phyloP scores from a whole-genome alignment of 345 rosid genomes.

The Sisymbrium irio region DNA sequence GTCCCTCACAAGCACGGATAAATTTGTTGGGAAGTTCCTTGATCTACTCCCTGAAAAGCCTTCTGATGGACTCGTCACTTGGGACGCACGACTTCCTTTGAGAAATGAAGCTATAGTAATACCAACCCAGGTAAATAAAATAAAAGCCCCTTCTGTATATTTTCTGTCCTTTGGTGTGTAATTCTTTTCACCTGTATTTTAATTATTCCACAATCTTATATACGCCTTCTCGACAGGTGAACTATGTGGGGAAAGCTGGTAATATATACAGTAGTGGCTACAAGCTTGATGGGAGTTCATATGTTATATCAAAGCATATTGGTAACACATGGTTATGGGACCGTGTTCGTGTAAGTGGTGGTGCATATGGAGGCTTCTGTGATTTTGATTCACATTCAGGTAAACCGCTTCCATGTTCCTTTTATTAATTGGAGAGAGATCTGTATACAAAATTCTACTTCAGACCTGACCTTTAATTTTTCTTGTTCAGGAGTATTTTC shows the following conservation, averaged over 20 bases:
- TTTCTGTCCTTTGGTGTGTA: neutral
- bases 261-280: conserved; percentile 74
- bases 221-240: conserved; percentile 53
- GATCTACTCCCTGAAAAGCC: conserved; percentile 77
- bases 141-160: neutral
- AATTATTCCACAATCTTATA: neutral
- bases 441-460: neutral
- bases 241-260: conserved; percentile 93
- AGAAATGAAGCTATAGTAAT: conserved; percentile 86
- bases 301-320: conserved; percentile 86
- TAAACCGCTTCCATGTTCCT: conserved; percentile 30
- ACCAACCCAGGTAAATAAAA: conserved; percentile 74
- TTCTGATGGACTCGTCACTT: conserved; percentile 39
- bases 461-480: conserved; percentile 18
- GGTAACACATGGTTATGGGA: conserved; percentile 99
- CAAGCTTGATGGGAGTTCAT: conserved; percentile 78
- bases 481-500: conserved; percentile 62
- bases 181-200: neutral
- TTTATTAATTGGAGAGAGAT: neutral
- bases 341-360: conserved; percentile 93
- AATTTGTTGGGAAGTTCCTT: conserved; percentile 65
- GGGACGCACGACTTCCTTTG: conserved; percentile 60
- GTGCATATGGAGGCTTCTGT: conserved; percentile 98
- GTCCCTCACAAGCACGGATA: conserved; percentile 55
- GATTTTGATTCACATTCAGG: conserved; percentile 95